Evolutionary conservation across 345 rosid genomes (phyloP).

Genomic region (Euphorbia peplus): DNA sequence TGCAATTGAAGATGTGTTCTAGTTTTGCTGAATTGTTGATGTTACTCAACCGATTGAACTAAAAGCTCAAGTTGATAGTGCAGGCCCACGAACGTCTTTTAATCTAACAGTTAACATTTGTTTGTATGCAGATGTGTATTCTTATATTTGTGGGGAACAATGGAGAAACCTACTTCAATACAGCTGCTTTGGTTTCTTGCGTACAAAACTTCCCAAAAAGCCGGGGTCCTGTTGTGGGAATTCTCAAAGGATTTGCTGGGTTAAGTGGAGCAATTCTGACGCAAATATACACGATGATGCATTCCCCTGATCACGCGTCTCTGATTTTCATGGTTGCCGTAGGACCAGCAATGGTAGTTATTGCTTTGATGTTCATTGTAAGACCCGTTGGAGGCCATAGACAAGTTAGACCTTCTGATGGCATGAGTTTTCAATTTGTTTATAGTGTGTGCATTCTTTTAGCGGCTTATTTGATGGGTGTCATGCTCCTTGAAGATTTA

Average conservation of each 20-base stretch:
- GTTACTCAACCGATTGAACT: no score
- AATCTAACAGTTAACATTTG: constrained; percentile 16
- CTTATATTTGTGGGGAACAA: constrained; percentile 90
- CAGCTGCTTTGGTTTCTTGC: constrained; percentile 85
- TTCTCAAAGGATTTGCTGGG: constrained; percentile 96
- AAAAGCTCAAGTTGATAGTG: no score
- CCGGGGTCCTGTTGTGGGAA: constrained; percentile 95
- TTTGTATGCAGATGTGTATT: constrained; percentile 70
- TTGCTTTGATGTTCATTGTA: constrained; percentile 73
- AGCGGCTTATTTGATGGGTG: constrained; percentile 85
- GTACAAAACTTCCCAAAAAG: constrained; percentile 97
- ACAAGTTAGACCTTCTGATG: constrained; percentile 70
- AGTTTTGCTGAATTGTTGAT: not conserved
- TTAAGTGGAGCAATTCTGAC: constrained; percentile 94
- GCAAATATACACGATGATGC: constrained; percentile 70
- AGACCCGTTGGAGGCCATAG: constrained; percentile 96
- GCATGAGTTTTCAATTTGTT: constrained; percentile 56
- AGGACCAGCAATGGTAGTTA: constrained; percentile 74
- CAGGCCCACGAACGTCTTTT: no score
- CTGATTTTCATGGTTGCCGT: constrained; percentile 97
- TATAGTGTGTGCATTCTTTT: constrained; percentile 76
- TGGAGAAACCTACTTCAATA: constrained; percentile 97
- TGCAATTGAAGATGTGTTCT: not conserved
- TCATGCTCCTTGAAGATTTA: constrained; percentile 86
- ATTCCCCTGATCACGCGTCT: constrained; percentile 73